A percentile compares a stretch with the other conserved stretches of the same genome.
Conservation (phyloP, 2,329 filamentous ascomycete species). For the Aspergillus sp. region DNA sequence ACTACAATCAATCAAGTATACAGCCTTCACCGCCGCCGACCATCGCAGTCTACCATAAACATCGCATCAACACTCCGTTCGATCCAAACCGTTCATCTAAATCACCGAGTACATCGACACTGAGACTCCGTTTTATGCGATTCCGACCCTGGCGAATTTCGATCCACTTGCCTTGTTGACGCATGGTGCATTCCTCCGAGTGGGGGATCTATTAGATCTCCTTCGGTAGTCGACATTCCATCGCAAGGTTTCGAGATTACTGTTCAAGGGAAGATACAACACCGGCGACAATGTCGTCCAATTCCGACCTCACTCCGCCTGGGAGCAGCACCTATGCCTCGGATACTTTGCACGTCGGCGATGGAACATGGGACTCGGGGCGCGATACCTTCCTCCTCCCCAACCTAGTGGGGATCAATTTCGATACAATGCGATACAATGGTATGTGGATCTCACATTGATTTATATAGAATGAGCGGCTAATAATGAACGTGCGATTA, state of each 20-base stretch:
- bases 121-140: neutral
- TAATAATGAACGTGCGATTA: slow-evolving; percentile 25
- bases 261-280: slow-evolving; percentile 7
- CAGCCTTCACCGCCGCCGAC: neutral
- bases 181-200: slow-evolving; percentile 45
- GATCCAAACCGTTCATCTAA: too few relatives aligned
- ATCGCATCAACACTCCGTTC: neutral
- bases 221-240: slow-evolving; percentile 41
- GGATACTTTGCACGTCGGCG: slow-evolving; percentile 62
- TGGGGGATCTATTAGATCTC: slow-evolving; percentile 47
- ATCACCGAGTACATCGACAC: too few relatives aligned
- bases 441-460: slow-evolving; percentile 41
- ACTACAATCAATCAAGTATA: neutral
- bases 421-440: slow-evolving; percentile 67
- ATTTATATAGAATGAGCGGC: neutral
- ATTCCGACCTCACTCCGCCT: slow-evolving; percentile 51
- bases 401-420: slow-evolving; percentile 63
- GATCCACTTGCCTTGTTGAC: slow-evolving; percentile 20
- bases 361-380: slow-evolving; percentile 64
- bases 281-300: slow-evolving; percentile 27
- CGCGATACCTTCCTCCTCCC: slow-evolving; percentile 64
- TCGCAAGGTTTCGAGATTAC: slow-evolving; percentile 5
- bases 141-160: slow-evolving; percentile 4
- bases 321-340: slow-evolving; percentile 63
- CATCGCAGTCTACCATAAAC: neutral